Percentiles rank a stretch among this genome's conserved stretches.
Conservation (phyloP, 495 filamentous ascomycete species). For the Lasiosphaeria ovina region DNA sequence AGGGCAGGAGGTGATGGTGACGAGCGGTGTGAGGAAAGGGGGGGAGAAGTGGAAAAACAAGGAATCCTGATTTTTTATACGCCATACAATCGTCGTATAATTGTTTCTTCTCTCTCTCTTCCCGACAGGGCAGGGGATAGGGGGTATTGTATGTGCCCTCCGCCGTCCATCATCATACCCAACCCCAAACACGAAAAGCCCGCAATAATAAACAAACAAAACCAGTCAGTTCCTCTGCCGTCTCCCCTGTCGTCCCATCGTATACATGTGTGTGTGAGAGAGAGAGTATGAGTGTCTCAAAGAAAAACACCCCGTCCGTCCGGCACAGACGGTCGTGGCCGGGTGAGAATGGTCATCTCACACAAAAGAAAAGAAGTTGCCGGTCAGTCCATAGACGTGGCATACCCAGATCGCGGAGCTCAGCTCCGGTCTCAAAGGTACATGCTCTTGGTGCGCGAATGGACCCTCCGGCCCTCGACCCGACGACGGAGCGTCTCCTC, state of each 20-base stretch:
- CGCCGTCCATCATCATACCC: slow-evolving; percentile 1
- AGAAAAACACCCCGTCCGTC: too few relatives aligned
- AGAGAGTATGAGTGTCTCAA: too few relatives aligned
- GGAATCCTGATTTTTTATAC: neutral
- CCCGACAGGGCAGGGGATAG: slow-evolving; percentile 5
- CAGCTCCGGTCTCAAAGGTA: slow-evolving; percentile 21
- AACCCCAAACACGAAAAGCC: neutral
- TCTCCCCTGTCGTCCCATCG: neutral
- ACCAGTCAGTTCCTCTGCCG: neutral
- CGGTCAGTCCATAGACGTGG: too few relatives aligned
- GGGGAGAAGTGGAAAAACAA: neutral
- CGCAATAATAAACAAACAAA: neutral
- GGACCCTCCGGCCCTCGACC: slow-evolving; percentile 41
- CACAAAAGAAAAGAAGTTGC: neutral
- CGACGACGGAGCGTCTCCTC: slow-evolving; percentile 47
- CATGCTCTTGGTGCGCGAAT: slow-evolving; percentile 56
- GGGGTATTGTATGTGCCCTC: slow-evolving; percentile 14
- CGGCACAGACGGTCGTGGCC: neutral
- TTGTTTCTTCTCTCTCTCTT: neutral
- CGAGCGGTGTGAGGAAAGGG: neutral
- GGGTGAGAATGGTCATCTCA: neutral
- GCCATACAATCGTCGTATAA: neutral
- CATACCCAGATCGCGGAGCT: neutral
- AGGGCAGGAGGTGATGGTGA: too few relatives aligned
- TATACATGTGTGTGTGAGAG: too few relatives aligned